Conservation (phyloP, 257 asterid genomes). For the Petunia secreta region DNA sequence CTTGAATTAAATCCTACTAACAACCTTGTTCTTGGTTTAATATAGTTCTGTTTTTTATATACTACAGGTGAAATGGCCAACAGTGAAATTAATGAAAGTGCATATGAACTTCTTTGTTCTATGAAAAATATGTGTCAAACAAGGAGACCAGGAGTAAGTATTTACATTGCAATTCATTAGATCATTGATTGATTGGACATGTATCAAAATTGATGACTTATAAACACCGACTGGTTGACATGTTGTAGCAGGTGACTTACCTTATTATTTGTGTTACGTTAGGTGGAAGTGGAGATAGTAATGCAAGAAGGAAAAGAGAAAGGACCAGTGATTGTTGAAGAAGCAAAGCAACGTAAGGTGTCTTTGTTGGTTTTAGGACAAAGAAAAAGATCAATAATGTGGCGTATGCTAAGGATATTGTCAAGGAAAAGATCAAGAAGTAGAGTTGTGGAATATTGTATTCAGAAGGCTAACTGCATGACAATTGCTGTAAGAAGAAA, state of each 20-base stretch:
- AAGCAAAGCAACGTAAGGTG: slow-evolving; percentile 50
- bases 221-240: too few species aligned
- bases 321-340: slow-evolving; percentile 68
- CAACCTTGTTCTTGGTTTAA: not conserved
- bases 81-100: slow-evolving; percentile 42
- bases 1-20: not conserved
- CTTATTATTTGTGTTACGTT: not conserved
- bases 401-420: slow-evolving; percentile 65
- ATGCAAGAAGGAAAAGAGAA: slow-evolving; percentile 67
- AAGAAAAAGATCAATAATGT: slow-evolving; percentile 49
- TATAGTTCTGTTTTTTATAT: not conserved
- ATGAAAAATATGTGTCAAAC: slow-evolving; percentile 49
- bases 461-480: slow-evolving; percentile 81
- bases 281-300: slow-evolving; percentile 78
- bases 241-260: too few species aligned
- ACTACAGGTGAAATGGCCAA: slow-evolving; percentile 52
- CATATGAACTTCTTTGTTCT: slow-evolving; percentile 48
- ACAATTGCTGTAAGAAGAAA: slow-evolving; percentile 86
- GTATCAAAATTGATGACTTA: not conserved
- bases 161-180: not conserved
- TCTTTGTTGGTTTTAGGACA: slow-evolving; percentile 81
- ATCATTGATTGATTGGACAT: not conserved
- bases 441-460: slow-evolving; percentile 67
- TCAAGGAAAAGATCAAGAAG: slow-evolving; percentile 35
- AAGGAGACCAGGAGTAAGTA: slow-evolving; percentile 63